phyloP scores from a whole-genome alignment of 768 basidiomycete species.

The Rhodotorula taiwanensis region DNA sequence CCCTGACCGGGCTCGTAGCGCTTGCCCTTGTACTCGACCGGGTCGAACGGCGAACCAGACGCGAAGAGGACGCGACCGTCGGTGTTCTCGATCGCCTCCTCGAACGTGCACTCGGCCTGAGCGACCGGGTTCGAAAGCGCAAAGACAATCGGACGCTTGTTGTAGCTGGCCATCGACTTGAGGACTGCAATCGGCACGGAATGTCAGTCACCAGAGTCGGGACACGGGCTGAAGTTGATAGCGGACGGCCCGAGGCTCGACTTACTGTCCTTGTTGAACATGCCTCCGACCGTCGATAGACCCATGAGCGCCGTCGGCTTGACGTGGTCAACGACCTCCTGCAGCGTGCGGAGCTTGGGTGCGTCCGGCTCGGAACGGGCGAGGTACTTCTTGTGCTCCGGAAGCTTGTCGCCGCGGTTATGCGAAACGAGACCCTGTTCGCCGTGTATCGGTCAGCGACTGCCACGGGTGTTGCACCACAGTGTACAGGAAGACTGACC shows the following conservation, averaged over 20 bases:
- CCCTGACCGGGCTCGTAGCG: conserved; percentile 75
- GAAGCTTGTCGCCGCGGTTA: conserved; percentile 61
- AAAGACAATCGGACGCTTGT: conserved; percentile 81
- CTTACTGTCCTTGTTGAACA: conserved; percentile 58
- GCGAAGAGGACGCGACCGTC: conserved; percentile 65
- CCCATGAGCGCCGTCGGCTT: conserved; percentile 84
- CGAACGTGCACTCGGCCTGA: conserved; percentile 62
- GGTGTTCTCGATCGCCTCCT: conserved; percentile 65
- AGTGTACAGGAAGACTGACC: conserved; percentile 4
- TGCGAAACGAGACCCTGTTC: conserved; percentile 70
- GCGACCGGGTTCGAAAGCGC: conserved; percentile 73
- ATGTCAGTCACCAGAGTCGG: conserved; percentile 69
- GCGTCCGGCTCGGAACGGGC: conserved; percentile 72
- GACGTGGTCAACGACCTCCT: conserved; percentile 71
- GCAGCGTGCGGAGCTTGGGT: conserved; percentile 63
- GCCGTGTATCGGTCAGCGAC: too few relatives aligned
- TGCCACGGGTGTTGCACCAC: too few relatives aligned
- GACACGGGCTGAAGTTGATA: too few relatives aligned
- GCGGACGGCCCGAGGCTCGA: too few relatives aligned
- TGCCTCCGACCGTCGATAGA: conserved; percentile 74
- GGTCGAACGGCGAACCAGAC: conserved; percentile 76
- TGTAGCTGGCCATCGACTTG: conserved; percentile 67
- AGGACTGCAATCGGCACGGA: conserved; percentile 51
- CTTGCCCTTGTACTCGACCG: conserved; percentile 54
- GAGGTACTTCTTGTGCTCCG: conserved; percentile 82